Evolutionary conservation across 2,329 filamentous ascomycete species (phyloP).

Genomic region (Claviceps digitariae): DNA sequence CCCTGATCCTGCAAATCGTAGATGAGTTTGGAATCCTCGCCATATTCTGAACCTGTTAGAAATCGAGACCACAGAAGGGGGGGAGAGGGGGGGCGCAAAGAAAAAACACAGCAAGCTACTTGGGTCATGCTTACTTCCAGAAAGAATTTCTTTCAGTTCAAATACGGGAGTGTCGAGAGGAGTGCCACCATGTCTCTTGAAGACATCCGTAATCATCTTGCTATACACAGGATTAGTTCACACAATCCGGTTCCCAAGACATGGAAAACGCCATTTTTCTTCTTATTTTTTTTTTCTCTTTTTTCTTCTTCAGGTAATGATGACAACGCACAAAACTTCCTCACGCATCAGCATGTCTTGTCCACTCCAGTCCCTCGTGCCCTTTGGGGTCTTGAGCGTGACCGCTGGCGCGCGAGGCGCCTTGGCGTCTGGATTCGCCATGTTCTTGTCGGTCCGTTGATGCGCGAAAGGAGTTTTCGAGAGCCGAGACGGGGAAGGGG

Average conservation of each 20-base stretch:
- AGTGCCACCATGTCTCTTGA: conserved; percentile 71
- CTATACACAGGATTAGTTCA: conserved; percentile 1
- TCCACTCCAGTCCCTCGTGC: conserved; percentile 76
- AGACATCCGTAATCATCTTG: conserved; percentile 59
- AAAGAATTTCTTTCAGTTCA: conserved; percentile 72
- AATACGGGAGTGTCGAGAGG: conserved; percentile 76
- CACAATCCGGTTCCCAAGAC: background rate
- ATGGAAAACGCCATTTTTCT: background rate
- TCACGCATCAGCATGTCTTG: conserved; percentile 69
- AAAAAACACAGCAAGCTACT: background rate
- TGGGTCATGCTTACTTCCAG: conserved; percentile 37
- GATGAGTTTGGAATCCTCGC: conserved; percentile 84
- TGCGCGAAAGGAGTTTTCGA: background rate
- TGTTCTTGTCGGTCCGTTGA: conserved; percentile 8
- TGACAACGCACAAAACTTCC: conserved; percentile 47
- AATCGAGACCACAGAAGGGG: background rate
- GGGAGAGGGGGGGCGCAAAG: background rate
- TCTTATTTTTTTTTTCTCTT: too few species aligned
- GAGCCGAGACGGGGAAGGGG: background rate
- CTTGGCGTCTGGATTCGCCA: conserved; percentile 18
- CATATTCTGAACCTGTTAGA: conserved; percentile 44
- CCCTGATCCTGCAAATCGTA: conserved; percentile 81
- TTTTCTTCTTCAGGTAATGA: background rate
- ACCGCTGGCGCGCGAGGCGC: conserved; percentile 32
- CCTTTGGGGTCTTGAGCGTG: conserved; percentile 73